These are phyloP conservation scores for Lactarius indigo DNA, from an alignment of 768 basidiomycete genomes.

Conservation along the genomic window DNA sequence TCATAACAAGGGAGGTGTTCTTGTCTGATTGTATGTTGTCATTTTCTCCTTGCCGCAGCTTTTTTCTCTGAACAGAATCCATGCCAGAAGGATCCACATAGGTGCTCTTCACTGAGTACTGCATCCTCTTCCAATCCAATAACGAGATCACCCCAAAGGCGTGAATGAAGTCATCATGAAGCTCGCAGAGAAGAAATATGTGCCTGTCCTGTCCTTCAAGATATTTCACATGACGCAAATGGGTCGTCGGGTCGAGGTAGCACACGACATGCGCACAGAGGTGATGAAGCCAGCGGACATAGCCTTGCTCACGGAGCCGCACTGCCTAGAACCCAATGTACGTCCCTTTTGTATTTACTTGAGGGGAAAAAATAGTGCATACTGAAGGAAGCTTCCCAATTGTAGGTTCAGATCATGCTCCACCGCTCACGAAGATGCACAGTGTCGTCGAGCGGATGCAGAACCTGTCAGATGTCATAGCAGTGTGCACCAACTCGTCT, in stretches of 20 bases:
- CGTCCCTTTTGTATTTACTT: conserved; percentile 27
- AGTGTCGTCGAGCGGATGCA: conserved; percentile 73
- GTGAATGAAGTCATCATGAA: conserved; percentile 73
- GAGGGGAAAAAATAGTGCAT: neutral
- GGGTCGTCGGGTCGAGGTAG: conserved; percentile 60
- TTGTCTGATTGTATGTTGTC: conserved; percentile 73
- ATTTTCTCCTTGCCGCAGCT: conserved; percentile 32
- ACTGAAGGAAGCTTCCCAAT: neutral
- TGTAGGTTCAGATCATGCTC: conserved; percentile 76
- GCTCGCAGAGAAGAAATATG: conserved; percentile 81
- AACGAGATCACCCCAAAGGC: conserved; percentile 72
- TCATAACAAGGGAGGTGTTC: conserved; percentile 84
- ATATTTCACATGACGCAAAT: conserved; percentile 62
- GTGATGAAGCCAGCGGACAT: conserved; percentile 75
- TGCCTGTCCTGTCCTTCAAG: conserved; percentile 73
- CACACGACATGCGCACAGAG: conserved; percentile 80
- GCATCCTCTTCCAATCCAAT: conserved; percentile 80
- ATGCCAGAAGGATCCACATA: conserved; percentile 56
- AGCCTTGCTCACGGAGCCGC: conserved; percentile 67
- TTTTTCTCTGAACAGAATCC: conserved; percentile 13
- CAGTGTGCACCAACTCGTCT: conserved; percentile 61
- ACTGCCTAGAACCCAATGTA: conserved; percentile 86
- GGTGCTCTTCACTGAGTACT: conserved; percentile 71
- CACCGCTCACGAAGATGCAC: conserved; percentile 70
- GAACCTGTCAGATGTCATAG: conserved; percentile 65